Evolutionary conservation across 495 filamentous ascomycete genomes (phyloP).

Genomic region (Geoglossum glabrum): DNA sequence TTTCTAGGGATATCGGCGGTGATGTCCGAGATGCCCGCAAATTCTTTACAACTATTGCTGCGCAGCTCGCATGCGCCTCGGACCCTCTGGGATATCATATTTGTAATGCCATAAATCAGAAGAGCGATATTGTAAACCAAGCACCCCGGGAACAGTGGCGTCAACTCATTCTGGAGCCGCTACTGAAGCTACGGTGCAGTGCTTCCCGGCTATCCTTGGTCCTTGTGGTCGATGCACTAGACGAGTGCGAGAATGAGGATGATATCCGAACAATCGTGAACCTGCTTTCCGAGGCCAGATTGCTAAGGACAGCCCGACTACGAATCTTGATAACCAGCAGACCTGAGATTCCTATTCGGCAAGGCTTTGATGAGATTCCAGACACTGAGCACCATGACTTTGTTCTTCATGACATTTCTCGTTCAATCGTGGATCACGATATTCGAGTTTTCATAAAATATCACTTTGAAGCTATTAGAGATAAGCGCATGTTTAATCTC

Average conservation of each 20-base stretch:
- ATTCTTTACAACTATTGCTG: slow-evolving; percentile 8
- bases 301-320: slow-evolving; percentile 4
- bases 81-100: slow-evolving; percentile 2
- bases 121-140: slow-evolving; percentile 3
- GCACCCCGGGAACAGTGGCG: slow-evolving; percentile 9
- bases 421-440: background rate
- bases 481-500: background rate
- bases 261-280: slow-evolving; percentile 10
- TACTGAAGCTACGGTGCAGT: slow-evolving; percentile 4
- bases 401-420: slow-evolving; percentile 1
- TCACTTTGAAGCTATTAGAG: background rate
- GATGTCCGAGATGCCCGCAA: slow-evolving; percentile 9
- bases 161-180: slow-evolving; percentile 8
- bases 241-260: slow-evolving; percentile 12
- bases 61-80: background rate
- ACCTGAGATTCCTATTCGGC: slow-evolving; percentile 2
- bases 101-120: slow-evolving; percentile 6
- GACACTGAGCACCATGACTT: background rate
- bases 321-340: slow-evolving; percentile 11
- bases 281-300: slow-evolving; percentile 9
- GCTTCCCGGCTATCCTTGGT: background rate
- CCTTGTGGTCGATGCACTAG: slow-evolving; percentile 12
- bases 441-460: background rate
- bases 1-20: slow-evolving; percentile 5
- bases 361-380: background rate